A percentile compares a stretch with the other conserved stretches of the same genome.
phyloP scores from a whole-genome alignment of 768 basidiomycete genomes.

The Leccinellum rugosiceps region DNA sequence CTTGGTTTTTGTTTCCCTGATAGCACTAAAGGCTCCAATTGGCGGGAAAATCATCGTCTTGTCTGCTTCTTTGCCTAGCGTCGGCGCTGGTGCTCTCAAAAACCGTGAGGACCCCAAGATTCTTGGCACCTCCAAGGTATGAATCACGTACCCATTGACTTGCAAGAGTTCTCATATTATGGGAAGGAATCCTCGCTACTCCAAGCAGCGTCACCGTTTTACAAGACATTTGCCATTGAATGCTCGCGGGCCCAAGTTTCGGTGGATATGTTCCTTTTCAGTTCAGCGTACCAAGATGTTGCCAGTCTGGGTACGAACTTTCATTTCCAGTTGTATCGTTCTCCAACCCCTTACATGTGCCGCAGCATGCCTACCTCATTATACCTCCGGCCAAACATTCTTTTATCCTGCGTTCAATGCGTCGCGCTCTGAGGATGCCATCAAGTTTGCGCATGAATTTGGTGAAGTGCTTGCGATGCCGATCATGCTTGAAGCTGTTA shows the following conservation, averaged over 20 bases:
- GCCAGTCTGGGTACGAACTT: slow-evolving; percentile 70
- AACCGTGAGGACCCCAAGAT: slow-evolving; percentile 96
- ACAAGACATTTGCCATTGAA: slow-evolving; percentile 98
- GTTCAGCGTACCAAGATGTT: slow-evolving; percentile 90
- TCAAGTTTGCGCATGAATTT: slow-evolving; percentile 98
- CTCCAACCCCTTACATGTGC: neutral
- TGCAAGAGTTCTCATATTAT: slow-evolving; percentile 1
- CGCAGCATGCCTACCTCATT: slow-evolving; percentile 87
- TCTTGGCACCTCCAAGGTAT: slow-evolving; percentile 88
- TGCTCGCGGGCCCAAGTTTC: slow-evolving; percentile 96
- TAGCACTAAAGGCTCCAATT: slow-evolving; percentile 63
- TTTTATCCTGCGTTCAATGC: slow-evolving; percentile 99
- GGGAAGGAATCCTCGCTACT: slow-evolving; percentile 83
- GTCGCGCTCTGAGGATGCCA: slow-evolving; percentile 86
- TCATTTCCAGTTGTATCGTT: neutral
- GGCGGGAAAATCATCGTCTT: slow-evolving; percentile 93
- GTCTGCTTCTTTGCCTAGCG: slow-evolving; percentile 79
- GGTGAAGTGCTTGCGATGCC: slow-evolving; percentile 90
- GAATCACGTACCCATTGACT: neutral
- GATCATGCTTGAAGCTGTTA: slow-evolving; percentile 95
- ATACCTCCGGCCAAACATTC: slow-evolving; percentile 97
- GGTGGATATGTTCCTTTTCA: slow-evolving; percentile 99
- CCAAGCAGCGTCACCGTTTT: slow-evolving; percentile 92
- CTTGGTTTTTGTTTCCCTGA: neutral
- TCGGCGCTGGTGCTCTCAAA: slow-evolving; percentile 90